Conservation (phyloP, 257 asterid species). For the Solanum sparsipilum region DNA sequence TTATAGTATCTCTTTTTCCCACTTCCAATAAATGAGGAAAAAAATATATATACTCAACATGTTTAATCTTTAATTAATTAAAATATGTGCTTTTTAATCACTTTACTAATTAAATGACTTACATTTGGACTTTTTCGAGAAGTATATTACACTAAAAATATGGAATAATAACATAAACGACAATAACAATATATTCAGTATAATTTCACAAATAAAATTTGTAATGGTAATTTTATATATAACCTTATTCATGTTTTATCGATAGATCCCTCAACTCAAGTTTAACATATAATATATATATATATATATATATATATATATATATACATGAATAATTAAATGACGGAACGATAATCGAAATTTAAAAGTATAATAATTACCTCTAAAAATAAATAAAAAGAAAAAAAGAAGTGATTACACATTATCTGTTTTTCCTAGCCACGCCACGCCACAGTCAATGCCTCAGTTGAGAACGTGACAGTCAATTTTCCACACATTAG, state of each 20-base stretch:
- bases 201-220: background rate
- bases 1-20: too few relatives aligned
- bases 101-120: background rate
- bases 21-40: background rate
- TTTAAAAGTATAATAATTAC: background rate
- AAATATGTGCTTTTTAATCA: background rate
- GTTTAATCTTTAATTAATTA: background rate
- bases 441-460: background rate
- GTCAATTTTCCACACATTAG: conserved; percentile 20
- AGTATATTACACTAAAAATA: background rate
- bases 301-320: too few relatives aligned
- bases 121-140: background rate
- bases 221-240: background rate
- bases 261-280: accelerated
- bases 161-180: background rate
- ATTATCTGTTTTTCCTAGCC: background rate
- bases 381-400: background rate
- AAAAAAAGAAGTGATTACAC: background rate
- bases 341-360: too few relatives aligned
- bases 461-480: conserved; percentile 30
- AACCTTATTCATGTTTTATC: background rate
- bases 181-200: background rate
- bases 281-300: background rate
- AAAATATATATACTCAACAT: background rate
- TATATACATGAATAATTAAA: background rate